phyloP scores from a whole-genome alignment of 495 filamentous ascomycete genomes.

The Aspergillus incahuasiensis region DNA sequence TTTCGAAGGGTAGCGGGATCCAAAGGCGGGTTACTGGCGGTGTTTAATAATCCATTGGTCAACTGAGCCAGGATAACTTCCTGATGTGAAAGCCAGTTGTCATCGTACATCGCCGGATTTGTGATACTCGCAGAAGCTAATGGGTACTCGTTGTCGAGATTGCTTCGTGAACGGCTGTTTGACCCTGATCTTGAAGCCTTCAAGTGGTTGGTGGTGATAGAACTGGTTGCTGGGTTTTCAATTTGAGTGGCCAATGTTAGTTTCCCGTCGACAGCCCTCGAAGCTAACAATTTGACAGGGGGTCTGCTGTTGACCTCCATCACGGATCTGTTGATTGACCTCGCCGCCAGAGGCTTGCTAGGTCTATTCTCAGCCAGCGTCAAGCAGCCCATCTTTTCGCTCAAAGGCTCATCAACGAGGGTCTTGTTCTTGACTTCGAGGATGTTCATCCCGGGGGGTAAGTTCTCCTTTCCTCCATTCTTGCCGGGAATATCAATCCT shows the following conservation, averaged over 20 bases:
- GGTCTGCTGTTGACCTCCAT: constrained; percentile 7
- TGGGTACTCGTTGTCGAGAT: constrained; percentile 42
- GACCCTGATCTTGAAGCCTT: too few relatives aligned
- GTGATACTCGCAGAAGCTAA: constrained; percentile 51
- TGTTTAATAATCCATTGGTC: constrained; percentile 52
- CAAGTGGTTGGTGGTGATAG: constrained; percentile 11
- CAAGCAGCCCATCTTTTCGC: background rate
- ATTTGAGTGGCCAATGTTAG: background rate
- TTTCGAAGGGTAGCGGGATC: constrained; percentile 35
- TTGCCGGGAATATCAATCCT: constrained; percentile 35
- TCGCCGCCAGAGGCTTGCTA: constrained; percentile 6
- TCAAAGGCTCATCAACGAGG: constrained; percentile 5
- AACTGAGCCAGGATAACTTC: constrained; percentile 59
- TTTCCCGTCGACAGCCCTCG: background rate
- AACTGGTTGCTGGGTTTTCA: constrained; percentile 5
- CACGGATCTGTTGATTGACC: constrained; percentile 1
- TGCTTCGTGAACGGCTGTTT: constrained; percentile 1
- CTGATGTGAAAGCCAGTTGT: constrained; percentile 60
- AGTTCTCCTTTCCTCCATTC: constrained; percentile 47
- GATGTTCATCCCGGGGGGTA: constrained; percentile 32
- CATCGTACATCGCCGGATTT: constrained; percentile 58
- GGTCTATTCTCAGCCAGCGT: background rate
- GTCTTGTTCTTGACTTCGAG: constrained; percentile 18
- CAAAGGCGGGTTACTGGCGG: constrained; percentile 15
- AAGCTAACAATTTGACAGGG: constrained; percentile 10